These are phyloP conservation scores for Astrothelium subdiscretum DNA, from an alignment of 495 filamentous ascomycete species.

Conservation along the genomic window DNA sequence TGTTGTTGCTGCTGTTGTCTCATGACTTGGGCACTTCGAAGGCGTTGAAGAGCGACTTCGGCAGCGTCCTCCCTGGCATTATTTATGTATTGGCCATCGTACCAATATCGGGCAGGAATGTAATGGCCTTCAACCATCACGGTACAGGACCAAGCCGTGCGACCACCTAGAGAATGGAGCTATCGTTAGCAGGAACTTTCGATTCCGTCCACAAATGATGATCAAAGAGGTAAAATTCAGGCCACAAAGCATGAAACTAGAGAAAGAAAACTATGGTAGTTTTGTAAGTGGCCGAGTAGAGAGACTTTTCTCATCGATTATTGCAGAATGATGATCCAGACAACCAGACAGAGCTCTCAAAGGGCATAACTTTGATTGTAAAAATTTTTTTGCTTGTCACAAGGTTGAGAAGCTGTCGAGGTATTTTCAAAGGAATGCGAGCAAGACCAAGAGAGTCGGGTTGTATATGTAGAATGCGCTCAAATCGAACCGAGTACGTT, in stretches of 20 bases:
- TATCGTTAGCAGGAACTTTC: constrained; percentile 2
- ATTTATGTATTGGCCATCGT: constrained; percentile 73
- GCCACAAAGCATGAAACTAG: no score
- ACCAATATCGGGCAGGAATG: constrained; percentile 72
- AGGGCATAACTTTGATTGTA: no score
- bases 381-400: no score
- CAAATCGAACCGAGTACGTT: neutral
- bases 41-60: constrained; percentile 16
- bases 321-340: no score
- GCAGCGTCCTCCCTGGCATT: constrained; percentile 88
- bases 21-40: neutral
- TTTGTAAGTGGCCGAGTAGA: no score
- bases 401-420: no score
- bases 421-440: neutral
- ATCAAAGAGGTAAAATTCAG: neutral
- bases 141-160: constrained; percentile 78
- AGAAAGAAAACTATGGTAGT: no score
- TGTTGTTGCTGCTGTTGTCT: constrained; percentile 1
- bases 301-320: no score
- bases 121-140: constrained; percentile 47
- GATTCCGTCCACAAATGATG: no score
- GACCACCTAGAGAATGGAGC: constrained; percentile 48
- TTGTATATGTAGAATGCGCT: neutral
- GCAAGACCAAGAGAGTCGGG: neutral
- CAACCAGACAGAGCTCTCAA: no score